A percentile compares a stretch with the other conserved stretches of the same genome.
Conservation (phyloP, 176 grass and related monocot genomes). For the Musa itinerans region DNA sequence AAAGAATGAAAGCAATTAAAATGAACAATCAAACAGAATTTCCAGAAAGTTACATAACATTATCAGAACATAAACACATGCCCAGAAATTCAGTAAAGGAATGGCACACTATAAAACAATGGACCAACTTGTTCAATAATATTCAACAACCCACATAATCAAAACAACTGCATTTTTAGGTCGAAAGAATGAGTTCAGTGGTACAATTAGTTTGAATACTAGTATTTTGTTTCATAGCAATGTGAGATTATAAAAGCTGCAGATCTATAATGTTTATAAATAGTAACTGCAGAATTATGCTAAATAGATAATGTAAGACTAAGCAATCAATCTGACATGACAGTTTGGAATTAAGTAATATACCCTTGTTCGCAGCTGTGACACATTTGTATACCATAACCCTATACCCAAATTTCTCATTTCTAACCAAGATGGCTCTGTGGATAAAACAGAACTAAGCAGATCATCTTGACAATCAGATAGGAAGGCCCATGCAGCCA, state of each 20-base stretch:
- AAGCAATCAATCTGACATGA: background rate
- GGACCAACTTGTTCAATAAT: background rate
- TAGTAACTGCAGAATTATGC: background rate
- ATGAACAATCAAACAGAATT: background rate
- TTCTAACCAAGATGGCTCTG: constrained; percentile 66
- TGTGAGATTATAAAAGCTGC: background rate
- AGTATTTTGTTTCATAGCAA: background rate
- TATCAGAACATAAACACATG: background rate
- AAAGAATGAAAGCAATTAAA: background rate
- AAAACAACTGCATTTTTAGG: background rate
- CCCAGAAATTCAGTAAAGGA: background rate
- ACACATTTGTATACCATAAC: constrained; percentile 72
- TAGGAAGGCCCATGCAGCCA: constrained; percentile 79
- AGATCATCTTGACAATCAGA: constrained; percentile 97
- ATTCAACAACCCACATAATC: background rate
- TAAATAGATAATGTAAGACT: background rate
- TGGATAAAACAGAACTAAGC: constrained; percentile 72
- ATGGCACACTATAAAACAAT: background rate
- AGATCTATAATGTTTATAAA: background rate
- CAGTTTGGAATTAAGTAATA: constrained; percentile 21
- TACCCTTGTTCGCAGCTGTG: constrained; percentile 77
- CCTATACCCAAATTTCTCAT: constrained; percentile 82
- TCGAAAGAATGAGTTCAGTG: background rate
- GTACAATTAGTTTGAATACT: background rate
- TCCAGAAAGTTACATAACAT: background rate